These are phyloP conservation scores for Haberlea rhodopensis DNA, from an alignment of 257 asterid species.

Conservation along the genomic window DNA sequence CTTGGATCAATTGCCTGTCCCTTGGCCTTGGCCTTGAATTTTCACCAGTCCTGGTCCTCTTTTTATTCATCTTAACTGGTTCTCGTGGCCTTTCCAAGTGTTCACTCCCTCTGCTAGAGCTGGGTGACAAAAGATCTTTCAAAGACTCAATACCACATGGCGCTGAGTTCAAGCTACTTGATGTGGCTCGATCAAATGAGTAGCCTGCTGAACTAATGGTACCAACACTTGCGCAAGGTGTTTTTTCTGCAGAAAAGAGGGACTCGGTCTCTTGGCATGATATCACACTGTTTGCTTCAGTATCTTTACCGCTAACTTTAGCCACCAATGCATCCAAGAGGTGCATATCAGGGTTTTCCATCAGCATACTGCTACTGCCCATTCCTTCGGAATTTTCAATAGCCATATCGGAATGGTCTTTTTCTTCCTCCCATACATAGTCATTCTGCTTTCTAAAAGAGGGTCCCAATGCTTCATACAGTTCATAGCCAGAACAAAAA, in stretches of 20 bases:
- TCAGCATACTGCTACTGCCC: conserved; percentile 49
- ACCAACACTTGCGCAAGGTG: conserved; percentile 56
- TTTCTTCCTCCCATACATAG: conserved; percentile 43
- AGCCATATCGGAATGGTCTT: conserved; percentile 43
- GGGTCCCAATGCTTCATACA: too few species aligned
- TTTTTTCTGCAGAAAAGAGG: conserved; percentile 54
- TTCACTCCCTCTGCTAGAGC: conserved; percentile 73
- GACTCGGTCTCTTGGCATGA: conserved; percentile 45
- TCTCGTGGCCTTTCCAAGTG: too few species aligned
- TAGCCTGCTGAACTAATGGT: conserved; percentile 68
- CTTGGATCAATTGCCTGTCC: too few species aligned
- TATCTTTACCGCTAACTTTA: conserved; percentile 47
- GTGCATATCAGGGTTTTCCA: conserved; percentile 49
- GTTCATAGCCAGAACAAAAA: too few species aligned
- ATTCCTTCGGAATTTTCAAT: conserved; percentile 58
- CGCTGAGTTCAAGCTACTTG: conserved; percentile 65
- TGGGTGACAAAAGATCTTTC: conserved; percentile 59
- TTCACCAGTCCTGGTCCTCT: conserved; percentile 91
- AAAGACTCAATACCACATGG: too few species aligned
- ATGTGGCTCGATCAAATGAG: conserved; percentile 65
- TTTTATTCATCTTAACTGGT: conserved; percentile 53
- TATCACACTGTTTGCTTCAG: conserved; percentile 37
- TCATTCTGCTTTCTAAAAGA: conserved; percentile 49
- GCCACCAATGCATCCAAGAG: conserved; percentile 97
- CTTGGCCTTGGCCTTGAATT: conserved; percentile 98